phyloP scores from a whole-genome alignment of 148 eudicot genomes.

The Chenopodium suecicum region DNA sequence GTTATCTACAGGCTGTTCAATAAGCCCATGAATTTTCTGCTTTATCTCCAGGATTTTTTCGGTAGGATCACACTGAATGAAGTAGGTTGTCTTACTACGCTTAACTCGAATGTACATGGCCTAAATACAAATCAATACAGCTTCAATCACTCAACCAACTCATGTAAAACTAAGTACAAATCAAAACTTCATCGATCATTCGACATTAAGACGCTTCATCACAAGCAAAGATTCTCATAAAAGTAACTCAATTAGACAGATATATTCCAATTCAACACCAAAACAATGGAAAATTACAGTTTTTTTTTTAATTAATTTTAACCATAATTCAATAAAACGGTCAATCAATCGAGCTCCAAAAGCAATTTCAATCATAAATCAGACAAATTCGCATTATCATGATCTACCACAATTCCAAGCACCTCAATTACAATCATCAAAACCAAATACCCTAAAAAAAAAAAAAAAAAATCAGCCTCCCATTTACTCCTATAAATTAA shows the following conservation, averaged over 20 bases:
- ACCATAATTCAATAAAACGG: not conserved
- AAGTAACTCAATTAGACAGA: not conserved
- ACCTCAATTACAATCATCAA: not conserved
- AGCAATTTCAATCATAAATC: not conserved
- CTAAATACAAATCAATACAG: constrained; percentile 32
- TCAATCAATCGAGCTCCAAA: not conserved
- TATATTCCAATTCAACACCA: not conserved
- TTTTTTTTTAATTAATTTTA: too few species aligned
- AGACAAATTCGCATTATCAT: not conserved
- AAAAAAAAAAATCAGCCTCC: not conserved
- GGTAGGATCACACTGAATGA: constrained; percentile 85
- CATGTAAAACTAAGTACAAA: not conserved
- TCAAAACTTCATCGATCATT: not conserved
- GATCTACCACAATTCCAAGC: not conserved
- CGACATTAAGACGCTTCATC: not conserved
- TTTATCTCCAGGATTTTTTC: constrained; percentile 71
- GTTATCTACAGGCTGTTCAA: constrained; percentile 72
- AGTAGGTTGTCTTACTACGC: constrained; percentile 85
- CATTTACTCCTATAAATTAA: not conserved
- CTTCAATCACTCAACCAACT: not conserved
- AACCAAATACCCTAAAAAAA: not conserved
- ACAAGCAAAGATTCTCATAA: not conserved
- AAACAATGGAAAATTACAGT: not conserved
- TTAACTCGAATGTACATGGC: constrained; percentile 97
- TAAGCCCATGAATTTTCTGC: constrained; percentile 68